Evolutionary conservation across 768 basidiomycete genomes (phyloP).

Genomic region (Rhizopogon salebrosus): DNA sequence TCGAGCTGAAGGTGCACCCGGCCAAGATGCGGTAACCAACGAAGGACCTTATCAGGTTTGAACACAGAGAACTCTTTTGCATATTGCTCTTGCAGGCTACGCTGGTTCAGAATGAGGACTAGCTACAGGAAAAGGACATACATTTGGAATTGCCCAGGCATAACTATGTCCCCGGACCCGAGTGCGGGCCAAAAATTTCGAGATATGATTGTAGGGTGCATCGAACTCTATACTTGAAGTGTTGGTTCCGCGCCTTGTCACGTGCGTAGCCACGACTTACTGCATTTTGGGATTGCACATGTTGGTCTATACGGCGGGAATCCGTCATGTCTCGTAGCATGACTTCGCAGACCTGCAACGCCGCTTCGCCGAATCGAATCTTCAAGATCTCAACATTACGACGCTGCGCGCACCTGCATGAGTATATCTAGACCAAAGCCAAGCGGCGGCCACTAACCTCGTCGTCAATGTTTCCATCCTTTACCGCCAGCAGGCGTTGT

Average conservation of each 20-base stretch:
- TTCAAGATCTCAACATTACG: constrained; percentile 92
- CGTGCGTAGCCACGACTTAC: constrained; percentile 35
- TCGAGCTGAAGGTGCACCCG: constrained; percentile 77
- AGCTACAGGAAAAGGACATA: constrained; percentile 31
- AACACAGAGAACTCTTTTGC: constrained; percentile 71
- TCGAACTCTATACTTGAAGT: constrained; percentile 43
- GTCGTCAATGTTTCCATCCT: constrained; percentile 72
- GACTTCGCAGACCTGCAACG: constrained; percentile 93
- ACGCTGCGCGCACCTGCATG: constrained; percentile 44
- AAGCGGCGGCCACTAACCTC: constrained; percentile 35
- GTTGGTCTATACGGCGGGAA: constrained; percentile 84
- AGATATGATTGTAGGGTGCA: constrained; percentile 91
- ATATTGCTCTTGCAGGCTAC: constrained; percentile 72
- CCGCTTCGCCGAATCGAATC: constrained; percentile 89
- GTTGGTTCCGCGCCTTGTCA: background rate
- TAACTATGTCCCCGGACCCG: constrained; percentile 62
- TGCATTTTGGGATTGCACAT: constrained; percentile 68
- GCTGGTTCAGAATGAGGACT: constrained; percentile 1
- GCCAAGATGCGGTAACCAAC: constrained; percentile 88
- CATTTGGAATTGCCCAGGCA: constrained; percentile 85
- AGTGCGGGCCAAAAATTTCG: constrained; percentile 93
- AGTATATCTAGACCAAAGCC: background rate
- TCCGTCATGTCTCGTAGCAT: constrained; percentile 98
- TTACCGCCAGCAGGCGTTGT: constrained; percentile 75
- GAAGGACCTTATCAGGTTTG: constrained; percentile 89